These are phyloP conservation scores for Dipsacomyces acuminosporus DNA, from an alignment of 371 early-diverging fungal species.

Conservation along the genomic window DNA sequence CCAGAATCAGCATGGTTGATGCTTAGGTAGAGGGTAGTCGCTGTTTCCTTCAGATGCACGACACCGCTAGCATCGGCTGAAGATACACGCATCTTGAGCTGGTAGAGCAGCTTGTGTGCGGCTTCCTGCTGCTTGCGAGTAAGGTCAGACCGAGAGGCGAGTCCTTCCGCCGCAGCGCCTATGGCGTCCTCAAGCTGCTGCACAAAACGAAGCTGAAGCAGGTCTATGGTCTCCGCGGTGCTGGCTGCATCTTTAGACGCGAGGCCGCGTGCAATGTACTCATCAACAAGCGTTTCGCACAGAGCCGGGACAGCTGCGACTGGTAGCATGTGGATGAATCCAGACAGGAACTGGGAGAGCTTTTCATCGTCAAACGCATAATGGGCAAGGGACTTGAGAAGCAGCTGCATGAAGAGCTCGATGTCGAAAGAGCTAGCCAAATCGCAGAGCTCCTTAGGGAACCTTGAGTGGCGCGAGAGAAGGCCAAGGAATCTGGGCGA, in stretches of 20 bases:
- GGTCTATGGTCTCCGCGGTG: constrained; percentile 7
- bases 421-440: constrained; percentile 18
- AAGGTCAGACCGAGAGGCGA: not conserved
- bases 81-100: constrained; percentile 20
- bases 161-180: constrained; percentile 20
- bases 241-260: not conserved
- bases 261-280: constrained; percentile 9
- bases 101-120: constrained; percentile 23
- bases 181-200: constrained; percentile 42
- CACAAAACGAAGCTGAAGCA: constrained; percentile 24
- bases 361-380: not conserved
- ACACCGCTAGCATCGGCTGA: constrained; percentile 14
- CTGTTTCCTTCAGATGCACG: constrained; percentile 25
- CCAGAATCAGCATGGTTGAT: constrained; percentile 39
- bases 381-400: constrained; percentile 10
- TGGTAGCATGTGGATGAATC: constrained; percentile 15
- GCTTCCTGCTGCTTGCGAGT: constrained; percentile 6
- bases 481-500: constrained; percentile 4
- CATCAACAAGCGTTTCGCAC: constrained; percentile 21
- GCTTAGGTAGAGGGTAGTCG: constrained; percentile 42
- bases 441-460: constrained; percentile 6
- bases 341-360: constrained; percentile 8
- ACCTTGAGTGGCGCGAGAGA: constrained; percentile 7
- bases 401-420: constrained; percentile 8
- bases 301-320: constrained; percentile 1